Conservation (phyloP, 306 rosid genomes). For the Trifolium repens region DNA sequence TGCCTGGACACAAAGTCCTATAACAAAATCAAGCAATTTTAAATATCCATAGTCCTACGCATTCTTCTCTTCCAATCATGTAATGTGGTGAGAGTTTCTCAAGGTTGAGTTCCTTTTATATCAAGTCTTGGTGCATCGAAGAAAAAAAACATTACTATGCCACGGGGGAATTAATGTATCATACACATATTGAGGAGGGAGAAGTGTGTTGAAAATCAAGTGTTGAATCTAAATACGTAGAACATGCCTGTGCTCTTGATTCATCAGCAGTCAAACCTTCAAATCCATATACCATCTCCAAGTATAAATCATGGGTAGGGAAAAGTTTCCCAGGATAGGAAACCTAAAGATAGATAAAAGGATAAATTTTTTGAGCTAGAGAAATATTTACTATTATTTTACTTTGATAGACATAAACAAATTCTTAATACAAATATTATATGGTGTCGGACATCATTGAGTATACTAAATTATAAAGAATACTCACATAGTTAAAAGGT, state of each 20-base stretch:
- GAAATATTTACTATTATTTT: background rate
- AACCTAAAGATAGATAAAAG: background rate
- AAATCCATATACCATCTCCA: background rate
- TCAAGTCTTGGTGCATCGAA: conserved; percentile 4
- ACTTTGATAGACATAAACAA: background rate
- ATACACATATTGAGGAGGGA: background rate
- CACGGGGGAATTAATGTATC: background rate
- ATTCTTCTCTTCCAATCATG: conserved; percentile 5
- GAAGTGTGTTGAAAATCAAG: conserved; percentile 7
- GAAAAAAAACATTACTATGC: background rate
- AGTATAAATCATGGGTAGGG: background rate
- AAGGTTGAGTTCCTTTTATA: background rate
- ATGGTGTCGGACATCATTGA: background rate
- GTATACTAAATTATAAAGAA: no score
- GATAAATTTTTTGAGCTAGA: background rate
- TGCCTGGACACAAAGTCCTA: background rate
- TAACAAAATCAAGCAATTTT: background rate
- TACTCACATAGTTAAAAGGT: no score
- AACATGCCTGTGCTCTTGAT: background rate
- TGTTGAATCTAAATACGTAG: background rate
- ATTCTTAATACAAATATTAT: background rate
- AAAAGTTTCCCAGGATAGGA: background rate
- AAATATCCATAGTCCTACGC: background rate
- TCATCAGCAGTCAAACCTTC: background rate
- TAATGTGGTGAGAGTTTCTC: background rate